Percentiles rank a stretch among this genome's conserved stretches.
Evolutionary conservation across 139 green algal genomes (phyloP).

Genomic region (Trebouxia sp.): DNA sequence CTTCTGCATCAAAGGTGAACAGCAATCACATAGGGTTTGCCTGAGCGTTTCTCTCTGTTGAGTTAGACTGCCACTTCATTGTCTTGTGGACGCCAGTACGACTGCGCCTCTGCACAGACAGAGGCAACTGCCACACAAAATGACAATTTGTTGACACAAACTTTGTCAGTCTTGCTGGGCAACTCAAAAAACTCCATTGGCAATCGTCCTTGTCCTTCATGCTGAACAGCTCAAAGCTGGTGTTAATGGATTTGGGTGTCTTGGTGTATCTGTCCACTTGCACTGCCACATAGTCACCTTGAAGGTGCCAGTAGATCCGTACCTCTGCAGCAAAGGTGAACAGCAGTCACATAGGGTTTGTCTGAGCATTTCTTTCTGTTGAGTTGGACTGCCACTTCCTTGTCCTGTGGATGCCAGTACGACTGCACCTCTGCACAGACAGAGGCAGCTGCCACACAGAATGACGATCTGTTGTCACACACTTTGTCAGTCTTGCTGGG

Average conservation of each 20-base stretch:
- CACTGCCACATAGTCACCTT: conserved; percentile 96
- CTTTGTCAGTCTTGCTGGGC: conserved; percentile 70
- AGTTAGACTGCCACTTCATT: too few species aligned
- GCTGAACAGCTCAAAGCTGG: conserved; percentile 95
- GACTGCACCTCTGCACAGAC: too few species aligned
- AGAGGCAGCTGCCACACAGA: too few species aligned
- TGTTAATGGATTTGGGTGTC: conserved; percentile 95
- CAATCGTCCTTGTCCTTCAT: conserved; percentile 75
- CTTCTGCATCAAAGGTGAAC: conserved; percentile 55
- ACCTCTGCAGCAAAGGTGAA: conserved; percentile 63
- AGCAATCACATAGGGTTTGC: not conserved
- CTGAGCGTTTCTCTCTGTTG: too few species aligned
- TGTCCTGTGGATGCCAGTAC: too few species aligned
- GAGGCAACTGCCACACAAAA: too few species aligned
- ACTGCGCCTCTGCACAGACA: too few species aligned
- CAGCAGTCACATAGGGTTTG: not conserved
- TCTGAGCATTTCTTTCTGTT: too few species aligned
- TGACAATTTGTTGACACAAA: too few species aligned
- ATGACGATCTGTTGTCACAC: too few species aligned
- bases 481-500: conserved; percentile 80
- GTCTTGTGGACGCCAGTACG: too few species aligned
- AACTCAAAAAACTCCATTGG: conserved; percentile 89
- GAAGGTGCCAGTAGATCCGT: conserved; percentile 94
- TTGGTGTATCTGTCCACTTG: conserved; percentile 97
- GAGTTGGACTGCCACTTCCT: too few species aligned